A percentile compares a stretch with the other conserved stretches of the same genome.
Evolutionary conservation across 1,284 basidiomycete genomes (phyloP).

Genomic region (Melampsora americana): DNA sequence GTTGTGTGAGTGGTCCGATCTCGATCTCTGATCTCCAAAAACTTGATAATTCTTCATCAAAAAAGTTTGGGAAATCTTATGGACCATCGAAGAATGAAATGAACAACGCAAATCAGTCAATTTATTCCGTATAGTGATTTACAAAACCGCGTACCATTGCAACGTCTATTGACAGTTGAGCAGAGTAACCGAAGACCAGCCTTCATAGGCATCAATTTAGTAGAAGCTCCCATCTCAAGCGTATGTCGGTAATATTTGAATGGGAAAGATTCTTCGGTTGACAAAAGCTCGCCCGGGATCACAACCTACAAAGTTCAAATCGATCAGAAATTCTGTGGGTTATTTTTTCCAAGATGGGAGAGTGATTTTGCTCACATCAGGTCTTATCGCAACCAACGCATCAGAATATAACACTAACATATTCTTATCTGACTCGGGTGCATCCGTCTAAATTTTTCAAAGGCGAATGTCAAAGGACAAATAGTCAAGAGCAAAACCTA

Average conservation of each 20-base stretch:
- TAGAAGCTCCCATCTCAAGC: conserved; percentile 13
- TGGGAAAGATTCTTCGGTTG: conserved; percentile 19
- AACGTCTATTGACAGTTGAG: conserved; percentile 39
- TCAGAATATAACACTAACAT: conserved; percentile 32
- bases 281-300: conserved; percentile 34
- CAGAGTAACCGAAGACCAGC: conserved; percentile 35
- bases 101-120: not conserved
- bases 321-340: not conserved
- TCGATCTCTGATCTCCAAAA: conserved; percentile 56
- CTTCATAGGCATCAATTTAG: conserved; percentile 15
- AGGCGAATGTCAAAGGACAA: not conserved
- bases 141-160: conserved; percentile 5
- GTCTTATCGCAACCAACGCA: conserved; percentile 27
- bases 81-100: not conserved
- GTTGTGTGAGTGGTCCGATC: conserved; percentile 53
- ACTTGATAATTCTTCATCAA: conserved; percentile 43
- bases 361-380: conserved; percentile 12
- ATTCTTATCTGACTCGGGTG: conserved; percentile 24
- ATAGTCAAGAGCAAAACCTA: not conserved
- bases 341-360: not conserved
- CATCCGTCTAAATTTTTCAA: conserved; percentile 12
- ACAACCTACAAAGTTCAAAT: conserved; percentile 12
- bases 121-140: not conserved
- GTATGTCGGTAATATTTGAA: conserved; percentile 34
- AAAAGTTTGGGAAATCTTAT: conserved; percentile 53